Conservation (phyloP, 768 basidiomycete genomes). For the Ramaria sp. region DNA sequence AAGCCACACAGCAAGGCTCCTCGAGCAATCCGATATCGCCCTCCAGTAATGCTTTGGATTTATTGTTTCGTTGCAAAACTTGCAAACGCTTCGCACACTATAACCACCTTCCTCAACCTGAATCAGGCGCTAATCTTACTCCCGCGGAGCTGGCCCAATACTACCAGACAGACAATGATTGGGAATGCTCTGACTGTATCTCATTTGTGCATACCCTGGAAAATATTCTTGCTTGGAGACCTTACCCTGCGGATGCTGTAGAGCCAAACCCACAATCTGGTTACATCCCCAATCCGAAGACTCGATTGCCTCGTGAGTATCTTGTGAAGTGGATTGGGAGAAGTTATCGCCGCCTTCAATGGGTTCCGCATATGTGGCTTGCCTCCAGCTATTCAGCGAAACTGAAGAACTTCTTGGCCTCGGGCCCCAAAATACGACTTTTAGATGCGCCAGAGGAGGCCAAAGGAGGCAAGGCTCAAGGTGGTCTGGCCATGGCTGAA, state of each 20-base stretch:
- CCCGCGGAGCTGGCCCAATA: slow-evolving; percentile 41
- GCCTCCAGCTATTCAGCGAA: slow-evolving; percentile 52
- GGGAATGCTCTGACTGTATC: slow-evolving; percentile 71
- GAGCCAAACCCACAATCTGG: slow-evolving; percentile 35
- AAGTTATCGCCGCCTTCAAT: slow-evolving; percentile 70
- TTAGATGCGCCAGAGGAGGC: slow-evolving; percentile 29
- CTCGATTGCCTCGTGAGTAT: slow-evolving; percentile 74
- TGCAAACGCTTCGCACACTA: slow-evolving; percentile 85
- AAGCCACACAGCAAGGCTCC: neutral
- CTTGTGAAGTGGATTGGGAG: slow-evolving; percentile 80
- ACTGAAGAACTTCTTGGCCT: slow-evolving; percentile 65
- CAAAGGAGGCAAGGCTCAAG: slow-evolving; percentile 21
- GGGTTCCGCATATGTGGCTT: slow-evolving; percentile 94
- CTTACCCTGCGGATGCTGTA: slow-evolving; percentile 55
- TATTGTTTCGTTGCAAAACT: slow-evolving; percentile 72
- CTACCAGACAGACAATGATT: slow-evolving; percentile 45
- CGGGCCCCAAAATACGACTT: slow-evolving; percentile 60
- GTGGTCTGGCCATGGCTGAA: slow-evolving; percentile 18
- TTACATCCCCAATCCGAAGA: slow-evolving; percentile 42
- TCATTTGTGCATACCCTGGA: slow-evolving; percentile 64
- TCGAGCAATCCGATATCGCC: neutral
- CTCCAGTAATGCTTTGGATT: slow-evolving; percentile 5
- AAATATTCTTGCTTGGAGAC: slow-evolving; percentile 88
- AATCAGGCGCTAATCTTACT: slow-evolving; percentile 22
- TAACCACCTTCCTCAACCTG: slow-evolving; percentile 48